Base-by-base conservation (phyloP, 2,329 filamentous ascomycete species). In the Colletotrichum falcatum region DNA sequence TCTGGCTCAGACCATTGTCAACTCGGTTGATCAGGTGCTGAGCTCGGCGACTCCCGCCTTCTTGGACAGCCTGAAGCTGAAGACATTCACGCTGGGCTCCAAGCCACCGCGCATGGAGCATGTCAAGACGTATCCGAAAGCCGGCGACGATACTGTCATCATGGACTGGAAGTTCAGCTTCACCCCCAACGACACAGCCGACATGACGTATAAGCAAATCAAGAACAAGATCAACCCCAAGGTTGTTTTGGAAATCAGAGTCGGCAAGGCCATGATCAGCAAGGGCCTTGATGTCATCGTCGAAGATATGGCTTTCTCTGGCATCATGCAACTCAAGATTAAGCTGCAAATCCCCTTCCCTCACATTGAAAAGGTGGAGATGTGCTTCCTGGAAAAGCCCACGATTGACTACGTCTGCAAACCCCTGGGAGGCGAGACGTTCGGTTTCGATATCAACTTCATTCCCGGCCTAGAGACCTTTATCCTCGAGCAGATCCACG, bases 141-240 rank as follows among this genome's bases (percentile, higher is more conserved):
- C 93, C 1, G 94, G 98, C 75, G 95, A 98, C 73, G 96, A 99
- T 78, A 91, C 95, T 69, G 94, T 99, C 51, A 89, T 98, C 77
- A 99, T 99, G 96, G 96, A 99, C 80, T 99, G 96, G 96, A 97
- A 97, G 78, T 99, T 99, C 82, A 98, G 95, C 86, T 99, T 99
- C 83, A 98, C 94, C 0, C 96, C 96, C 42, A 98, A 96, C 75
- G 97, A 99, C 80, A 93, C 89, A 3, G 91, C 93, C 74, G 96
- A 99, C 80, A 90, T 99, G 88, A 99, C 96, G 2, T 86, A 91
- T 2, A 90, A 92, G 71, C 96, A 99, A 80, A 83, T 98, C 77
- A 95, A 93, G 85, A 94, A 95, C 85, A 98, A 97, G 85, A 89
- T 98, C 81, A 98, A 99, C 78, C 96, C 96, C 65, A 99, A 98